Evolutionary conservation across 2,329 filamentous ascomycete species (phyloP).

Genomic region (Metarhizium humberi): DNA sequence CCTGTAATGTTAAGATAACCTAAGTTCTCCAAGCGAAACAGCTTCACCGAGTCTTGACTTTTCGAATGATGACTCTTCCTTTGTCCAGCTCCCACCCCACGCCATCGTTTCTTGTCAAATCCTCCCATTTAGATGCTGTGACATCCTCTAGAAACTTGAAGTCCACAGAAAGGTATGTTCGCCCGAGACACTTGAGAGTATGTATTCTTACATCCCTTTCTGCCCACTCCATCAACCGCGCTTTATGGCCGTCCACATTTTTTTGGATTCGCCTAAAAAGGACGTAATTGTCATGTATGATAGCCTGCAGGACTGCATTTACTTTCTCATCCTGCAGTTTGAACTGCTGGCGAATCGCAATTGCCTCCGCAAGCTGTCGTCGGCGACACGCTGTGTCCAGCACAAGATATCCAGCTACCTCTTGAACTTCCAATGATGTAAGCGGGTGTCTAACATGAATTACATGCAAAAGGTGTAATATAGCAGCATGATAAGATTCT

Average conservation of each 20-base stretch:
- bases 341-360: conserved; percentile 53
- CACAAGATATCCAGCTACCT: conserved; percentile 72
- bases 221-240: conserved; percentile 72
- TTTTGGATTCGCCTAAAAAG: conserved; percentile 63
- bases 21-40: background rate
- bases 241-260: conserved; percentile 71
- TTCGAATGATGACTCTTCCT: conserved; percentile 66
- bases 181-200: conserved; percentile 78
- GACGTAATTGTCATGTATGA: conserved; percentile 77
- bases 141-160: conserved; percentile 58
- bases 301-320: conserved; percentile 55
- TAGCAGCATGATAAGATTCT: conserved; percentile 82
- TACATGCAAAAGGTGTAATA: conserved; percentile 64
- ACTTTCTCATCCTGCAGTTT: conserved; percentile 58
- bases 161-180: conserved; percentile 69
- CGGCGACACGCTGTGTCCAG: conserved; percentile 85
- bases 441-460: conserved; percentile 64
- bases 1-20: background rate
- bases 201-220: conserved; percentile 65
- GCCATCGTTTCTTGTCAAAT: conserved; percentile 55
- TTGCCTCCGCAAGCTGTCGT: conserved; percentile 64
- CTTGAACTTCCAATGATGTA: conserved; percentile 61
- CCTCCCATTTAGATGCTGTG: conserved; percentile 62
- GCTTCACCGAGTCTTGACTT: conserved; percentile 31
- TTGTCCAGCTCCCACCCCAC: conserved; percentile 81